Evolutionary conservation across 73 alveolate species (phyloP).

Genomic region (Paramecium biaurelia): DNA sequence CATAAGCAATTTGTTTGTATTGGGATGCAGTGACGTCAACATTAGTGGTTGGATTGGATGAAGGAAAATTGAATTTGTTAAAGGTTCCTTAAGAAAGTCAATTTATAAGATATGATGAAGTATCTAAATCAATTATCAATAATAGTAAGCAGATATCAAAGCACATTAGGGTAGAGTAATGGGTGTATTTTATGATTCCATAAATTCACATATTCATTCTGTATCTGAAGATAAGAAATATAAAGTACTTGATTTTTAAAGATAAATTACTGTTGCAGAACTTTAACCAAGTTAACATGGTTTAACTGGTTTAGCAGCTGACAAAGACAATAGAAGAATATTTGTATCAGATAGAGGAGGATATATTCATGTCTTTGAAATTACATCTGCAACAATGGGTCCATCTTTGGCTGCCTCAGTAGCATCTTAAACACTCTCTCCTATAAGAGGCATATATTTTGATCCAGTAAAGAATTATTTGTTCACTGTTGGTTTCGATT

Average conservation of each 20-base stretch:
- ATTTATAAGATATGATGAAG: slow-evolving; percentile 56
- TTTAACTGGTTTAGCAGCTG: slow-evolving; percentile 60
- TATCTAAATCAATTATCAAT: not conserved
- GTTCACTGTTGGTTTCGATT: slow-evolving; percentile 61
- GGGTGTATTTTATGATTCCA: slow-evolving; percentile 62
- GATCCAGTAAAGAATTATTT: slow-evolving; percentile 57
- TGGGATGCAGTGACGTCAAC: slow-evolving; percentile 64
- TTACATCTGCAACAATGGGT: slow-evolving; percentile 59
- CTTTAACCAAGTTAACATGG: slow-evolving; percentile 48
- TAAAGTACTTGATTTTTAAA: slow-evolving; percentile 17
- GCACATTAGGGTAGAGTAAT: slow-evolving; percentile 62
- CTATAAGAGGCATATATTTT: slow-evolving; percentile 58
- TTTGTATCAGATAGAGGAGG: slow-evolving; percentile 63
- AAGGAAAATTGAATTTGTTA: slow-evolving; percentile 51
- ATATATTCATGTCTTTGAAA: slow-evolving; percentile 2
- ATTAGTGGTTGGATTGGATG: slow-evolving; percentile 59
- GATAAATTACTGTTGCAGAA: slow-evolving; percentile 30
- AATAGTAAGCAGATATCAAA: slow-evolving; percentile 25
- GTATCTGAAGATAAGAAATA: slow-evolving; percentile 61
- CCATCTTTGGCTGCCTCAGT: slow-evolving; percentile 43
- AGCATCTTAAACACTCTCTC: slow-evolving; percentile 17
- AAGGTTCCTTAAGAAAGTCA: slow-evolving; percentile 43
- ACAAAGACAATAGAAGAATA: slow-evolving; percentile 57
- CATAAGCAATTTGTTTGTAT: slow-evolving; percentile 63
- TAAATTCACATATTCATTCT: slow-evolving; percentile 42